These are phyloP conservation scores for Crithidia fasciculata DNA, from an alignment of 208 protist genomes.

Conservation along the genomic window DNA sequence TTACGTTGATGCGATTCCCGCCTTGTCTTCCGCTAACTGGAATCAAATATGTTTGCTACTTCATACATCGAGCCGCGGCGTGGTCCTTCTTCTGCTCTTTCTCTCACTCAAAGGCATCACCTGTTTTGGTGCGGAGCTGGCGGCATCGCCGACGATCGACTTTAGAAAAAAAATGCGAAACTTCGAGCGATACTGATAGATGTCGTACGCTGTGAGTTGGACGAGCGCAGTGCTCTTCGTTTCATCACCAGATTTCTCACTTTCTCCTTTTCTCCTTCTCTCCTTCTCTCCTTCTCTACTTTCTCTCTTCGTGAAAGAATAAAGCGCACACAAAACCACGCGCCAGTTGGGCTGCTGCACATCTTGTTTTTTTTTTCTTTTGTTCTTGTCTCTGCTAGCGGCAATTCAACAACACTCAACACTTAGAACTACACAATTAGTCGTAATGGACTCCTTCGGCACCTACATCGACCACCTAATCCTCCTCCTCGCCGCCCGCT, in stretches of 20 bases:
- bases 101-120: too few relatives aligned
- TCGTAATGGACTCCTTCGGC: conserved; percentile 41
- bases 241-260: background rate
- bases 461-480: conserved; percentile 88
- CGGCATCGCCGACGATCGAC: too few relatives aligned
- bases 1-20: too few relatives aligned
- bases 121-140: too few relatives aligned
- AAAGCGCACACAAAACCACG: background rate
- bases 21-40: too few relatives aligned
- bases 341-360: too few relatives aligned
- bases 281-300: background rate
- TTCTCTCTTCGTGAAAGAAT: background rate
- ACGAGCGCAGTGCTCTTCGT: background rate
- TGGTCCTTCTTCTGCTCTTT: too few relatives aligned
- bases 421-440: background rate
- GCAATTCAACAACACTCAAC: background rate
- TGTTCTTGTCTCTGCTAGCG: background rate
- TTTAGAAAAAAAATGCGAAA: too few relatives aligned
- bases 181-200: too few relatives aligned
- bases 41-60: too few relatives aligned
- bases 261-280: conserved; percentile 1
- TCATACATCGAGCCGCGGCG: too few relatives aligned
- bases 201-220: too few relatives aligned
- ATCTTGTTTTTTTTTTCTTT: background rate
- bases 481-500: conserved; percentile 80